Evolutionary conservation across 1,139 yeast genomes (phyloP).

Genomic region (Wickerhamomyces sp.): DNA sequence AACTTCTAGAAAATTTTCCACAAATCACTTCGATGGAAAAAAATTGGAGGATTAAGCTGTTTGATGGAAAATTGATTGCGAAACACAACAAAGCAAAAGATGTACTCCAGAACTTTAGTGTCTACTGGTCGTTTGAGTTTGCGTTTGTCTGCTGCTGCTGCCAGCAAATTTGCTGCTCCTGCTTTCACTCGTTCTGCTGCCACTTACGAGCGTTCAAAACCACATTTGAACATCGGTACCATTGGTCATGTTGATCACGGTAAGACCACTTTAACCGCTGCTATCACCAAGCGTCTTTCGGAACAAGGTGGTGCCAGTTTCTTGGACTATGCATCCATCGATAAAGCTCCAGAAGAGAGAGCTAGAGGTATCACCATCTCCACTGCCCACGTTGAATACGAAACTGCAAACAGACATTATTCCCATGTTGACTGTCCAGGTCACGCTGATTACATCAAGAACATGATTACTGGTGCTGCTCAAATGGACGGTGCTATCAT

Average conservation of each 20-base stretch:
- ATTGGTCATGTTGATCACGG: slow-evolving; percentile 98
- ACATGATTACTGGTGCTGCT: slow-evolving; percentile 99
- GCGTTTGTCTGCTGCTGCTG: slow-evolving; percentile 4
- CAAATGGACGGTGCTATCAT: slow-evolving; percentile 99
- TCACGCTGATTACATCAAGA: slow-evolving; percentile 97
- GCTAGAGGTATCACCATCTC: slow-evolving; percentile 99
- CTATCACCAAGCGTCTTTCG: slow-evolving; percentile 92
- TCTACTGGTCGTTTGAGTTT: slow-evolving; percentile 3
- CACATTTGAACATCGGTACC: slow-evolving; percentile 95
- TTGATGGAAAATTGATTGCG: too few species aligned
- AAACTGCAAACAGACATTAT: slow-evolving; percentile 87
- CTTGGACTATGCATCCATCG: slow-evolving; percentile 90
- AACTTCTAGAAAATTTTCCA: slow-evolving; percentile 5
- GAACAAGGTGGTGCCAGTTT: slow-evolving; percentile 87
- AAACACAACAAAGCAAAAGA: neutral
- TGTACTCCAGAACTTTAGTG: slow-evolving; percentile 4
- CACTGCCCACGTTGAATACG: slow-evolving; percentile 95
- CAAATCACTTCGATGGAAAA: too few species aligned
- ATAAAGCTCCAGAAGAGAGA: slow-evolving; percentile 98
- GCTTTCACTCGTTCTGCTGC: slow-evolving; percentile 39
- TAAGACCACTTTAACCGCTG: slow-evolving; percentile 96
- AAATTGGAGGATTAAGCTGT: too few species aligned
- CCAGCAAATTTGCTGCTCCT: slow-evolving; percentile 9
- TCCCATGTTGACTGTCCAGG: slow-evolving; percentile 98
- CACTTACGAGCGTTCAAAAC: slow-evolving; percentile 84